Conservation (phyloP, 2,329 filamentous ascomycete species). For the Sordariomycetes sp. region DNA sequence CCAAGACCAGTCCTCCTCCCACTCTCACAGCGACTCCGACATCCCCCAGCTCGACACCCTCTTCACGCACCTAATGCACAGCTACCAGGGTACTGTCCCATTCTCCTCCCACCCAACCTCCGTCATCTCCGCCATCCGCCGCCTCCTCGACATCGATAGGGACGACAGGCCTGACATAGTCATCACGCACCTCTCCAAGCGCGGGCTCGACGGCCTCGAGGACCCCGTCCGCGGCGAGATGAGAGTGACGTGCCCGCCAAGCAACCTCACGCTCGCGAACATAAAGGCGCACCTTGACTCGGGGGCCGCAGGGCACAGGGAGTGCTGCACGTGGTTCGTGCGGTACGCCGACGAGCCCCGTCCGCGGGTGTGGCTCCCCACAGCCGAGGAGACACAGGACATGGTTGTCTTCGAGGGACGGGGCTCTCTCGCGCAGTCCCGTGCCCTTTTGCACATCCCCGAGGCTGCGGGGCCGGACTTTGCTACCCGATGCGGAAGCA, state of each 20-base stretch:
- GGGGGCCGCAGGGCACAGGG: not conserved
- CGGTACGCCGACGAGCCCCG: not conserved
- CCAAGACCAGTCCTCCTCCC: not conserved
- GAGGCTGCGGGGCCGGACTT: too few relatives aligned
- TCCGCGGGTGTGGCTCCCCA: not conserved
- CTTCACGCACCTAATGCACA: not conserved
- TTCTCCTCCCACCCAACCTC: not conserved
- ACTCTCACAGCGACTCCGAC: not conserved
- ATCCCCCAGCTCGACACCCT: not conserved
- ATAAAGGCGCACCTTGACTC: not conserved
- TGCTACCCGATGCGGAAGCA: not conserved
- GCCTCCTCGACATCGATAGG: not conserved
- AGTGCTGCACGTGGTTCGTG: not conserved
- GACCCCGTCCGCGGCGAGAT: not conserved
- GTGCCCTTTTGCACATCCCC: not conserved
- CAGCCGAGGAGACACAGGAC: not conserved
- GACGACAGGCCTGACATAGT: not conserved
- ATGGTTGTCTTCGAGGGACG: not conserved
- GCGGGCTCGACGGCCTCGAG: not conserved
- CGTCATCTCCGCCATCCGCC: not conserved
- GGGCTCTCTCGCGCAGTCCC: not conserved
- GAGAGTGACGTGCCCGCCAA: not conserved
- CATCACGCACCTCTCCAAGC: not conserved
- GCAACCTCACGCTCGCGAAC: not conserved
- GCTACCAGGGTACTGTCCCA: not conserved